Conservation (phyloP, 164 flowering plant species). For the Berberis vulgaris region DNA sequence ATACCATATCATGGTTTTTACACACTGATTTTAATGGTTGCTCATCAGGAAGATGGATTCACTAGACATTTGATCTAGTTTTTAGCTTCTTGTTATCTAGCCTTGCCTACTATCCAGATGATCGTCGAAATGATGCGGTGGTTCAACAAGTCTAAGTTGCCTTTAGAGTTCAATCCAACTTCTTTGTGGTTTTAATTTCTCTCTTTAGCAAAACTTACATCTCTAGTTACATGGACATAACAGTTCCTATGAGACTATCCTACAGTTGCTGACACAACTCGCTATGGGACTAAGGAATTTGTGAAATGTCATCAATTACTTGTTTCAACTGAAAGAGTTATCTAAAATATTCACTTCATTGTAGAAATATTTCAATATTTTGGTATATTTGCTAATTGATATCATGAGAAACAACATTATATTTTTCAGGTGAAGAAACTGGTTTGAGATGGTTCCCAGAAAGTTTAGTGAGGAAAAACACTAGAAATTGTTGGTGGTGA, state of each 20-base stretch:
- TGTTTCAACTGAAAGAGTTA: no score
- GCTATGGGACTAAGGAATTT: constrained; percentile 96
- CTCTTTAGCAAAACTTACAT: background rate
- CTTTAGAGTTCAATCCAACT: background rate
- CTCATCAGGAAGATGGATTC: no score
- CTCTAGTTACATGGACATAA: constrained; percentile 1
- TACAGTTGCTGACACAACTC: constrained; percentile 79
- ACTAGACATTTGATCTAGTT: no score
- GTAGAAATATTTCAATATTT: no score
- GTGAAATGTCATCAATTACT: constrained; percentile 47
- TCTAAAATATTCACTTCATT: no score
- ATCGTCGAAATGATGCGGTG: constrained; percentile 98
- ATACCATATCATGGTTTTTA: no score
- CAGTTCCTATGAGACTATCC: constrained; percentile 82
- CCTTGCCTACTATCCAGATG: constrained; percentile 89
- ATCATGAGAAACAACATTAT: no score
- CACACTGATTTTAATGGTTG: no score
- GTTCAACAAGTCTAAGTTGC: constrained; percentile 70
- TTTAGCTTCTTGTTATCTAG: constrained; percentile 49
- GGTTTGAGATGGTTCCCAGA: no score
- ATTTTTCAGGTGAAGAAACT: constrained; percentile 49
- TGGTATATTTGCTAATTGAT: no score
- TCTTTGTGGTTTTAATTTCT: constrained; percentile 3
- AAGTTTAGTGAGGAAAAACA: no score
- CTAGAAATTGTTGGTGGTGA: constrained; percentile 61